Base-by-base conservation (phyloP, 1,139 yeast genomes). In the Diutina mesorugosa region DNA sequence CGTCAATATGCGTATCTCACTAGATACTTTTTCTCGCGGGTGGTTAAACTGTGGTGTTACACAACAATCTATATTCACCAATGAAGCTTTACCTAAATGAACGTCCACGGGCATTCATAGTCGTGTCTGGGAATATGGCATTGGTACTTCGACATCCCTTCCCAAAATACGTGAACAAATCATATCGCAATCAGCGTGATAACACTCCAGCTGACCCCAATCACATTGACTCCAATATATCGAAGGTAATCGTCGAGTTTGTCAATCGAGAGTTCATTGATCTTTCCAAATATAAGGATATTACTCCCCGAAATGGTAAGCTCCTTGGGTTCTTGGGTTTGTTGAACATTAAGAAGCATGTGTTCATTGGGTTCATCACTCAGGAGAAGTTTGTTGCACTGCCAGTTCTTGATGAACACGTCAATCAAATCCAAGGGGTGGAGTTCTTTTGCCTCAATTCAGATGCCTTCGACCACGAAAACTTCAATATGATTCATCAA, bases 401-500 rank as follows among this genome's bases (percentile, higher is more conserved):
- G 26, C 84, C 88, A 0, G 70, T 81, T 30, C 70, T 81, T 0
- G 71, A 76, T 5, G 87, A 85, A 58, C 72, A 71, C 53, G 73
- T 87, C 16, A 73, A 73, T 60, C 74, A 71, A 55, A 78, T 87
- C 7, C 71, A 78, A 26, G 81, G 78, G 18, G 86, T 84, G 1
- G 84, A 81, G 57, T 84, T 85, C 63, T 78, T 77, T 60, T 85
- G 90, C 62, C 70, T 87, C 55, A 81, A 80, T 60, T 78, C 77
- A 55, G 83, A 80, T 57, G 76, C 74, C 53, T 83, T 69, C 65
- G 90, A 85, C 64, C 64, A 69, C 47, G 59, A 69, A 29, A 26
- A 47, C n/a, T 29, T 26, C 38, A 18, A 47, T 21, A 30, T 28
- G 29, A n/a, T 30, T 3, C 26, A n/a, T n/a, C 51, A 26, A 21